Evolutionary conservation across 352 stramenopile species (phyloP).

Genomic region (Thraustotheca clavata): DNA sequence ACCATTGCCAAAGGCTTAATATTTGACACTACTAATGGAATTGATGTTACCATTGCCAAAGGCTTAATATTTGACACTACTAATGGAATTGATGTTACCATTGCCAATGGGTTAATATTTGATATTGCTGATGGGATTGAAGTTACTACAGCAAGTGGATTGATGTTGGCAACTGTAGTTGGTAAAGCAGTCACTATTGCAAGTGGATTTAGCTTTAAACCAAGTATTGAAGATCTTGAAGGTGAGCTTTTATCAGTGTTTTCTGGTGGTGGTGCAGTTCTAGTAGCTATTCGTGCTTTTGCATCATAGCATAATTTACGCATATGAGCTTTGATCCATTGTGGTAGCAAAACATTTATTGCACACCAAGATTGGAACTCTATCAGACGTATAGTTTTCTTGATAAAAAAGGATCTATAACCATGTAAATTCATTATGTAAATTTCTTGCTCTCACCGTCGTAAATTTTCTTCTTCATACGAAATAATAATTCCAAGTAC

Average conservation of each 20-base stretch:
- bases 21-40: background rate
- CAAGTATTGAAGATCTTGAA: no score
- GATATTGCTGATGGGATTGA: background rate
- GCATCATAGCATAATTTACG: constrained; percentile 25
- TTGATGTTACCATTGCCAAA: background rate
- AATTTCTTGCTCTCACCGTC: constrained; percentile 24
- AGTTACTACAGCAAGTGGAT: background rate
- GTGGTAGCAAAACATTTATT: constrained; percentile 51
- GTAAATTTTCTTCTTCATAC: constrained; percentile 70
- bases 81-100: background rate
- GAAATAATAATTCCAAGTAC: constrained; percentile 79
- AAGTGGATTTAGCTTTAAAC: background rate
- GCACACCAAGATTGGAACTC: constrained; percentile 74
- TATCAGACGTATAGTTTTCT: constrained; percentile 66
- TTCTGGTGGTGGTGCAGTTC: background rate
- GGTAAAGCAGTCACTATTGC: background rate
- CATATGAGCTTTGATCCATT: constrained; percentile 35
- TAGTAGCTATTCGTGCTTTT: background rate
- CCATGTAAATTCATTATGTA: background rate
- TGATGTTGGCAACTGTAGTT: background rate
- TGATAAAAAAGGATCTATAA: constrained; percentile 54
- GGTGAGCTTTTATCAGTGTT: background rate
- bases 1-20: background rate
- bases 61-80: background rate
- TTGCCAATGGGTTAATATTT: no score